phyloP scores from a whole-genome alignment of 192 early-diverging fungal genomes.

The Backusella parvicylindrica region DNA sequence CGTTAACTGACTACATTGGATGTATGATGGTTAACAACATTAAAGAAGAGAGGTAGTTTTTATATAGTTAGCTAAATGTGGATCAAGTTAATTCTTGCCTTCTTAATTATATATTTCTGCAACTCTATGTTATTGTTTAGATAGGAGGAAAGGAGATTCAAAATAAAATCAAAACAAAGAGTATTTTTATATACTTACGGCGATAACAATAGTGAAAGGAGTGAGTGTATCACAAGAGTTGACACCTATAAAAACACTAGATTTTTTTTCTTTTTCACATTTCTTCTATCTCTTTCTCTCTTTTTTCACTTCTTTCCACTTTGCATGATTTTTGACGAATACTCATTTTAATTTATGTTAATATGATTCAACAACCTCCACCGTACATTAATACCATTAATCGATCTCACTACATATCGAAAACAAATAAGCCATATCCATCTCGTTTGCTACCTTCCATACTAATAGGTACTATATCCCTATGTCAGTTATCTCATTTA shows the following conservation, averaged over 20 bases:
- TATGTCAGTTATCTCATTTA: not conserved
- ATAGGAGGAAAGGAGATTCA: not conserved
- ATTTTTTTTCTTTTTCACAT: not conserved
- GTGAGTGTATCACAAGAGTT: not conserved
- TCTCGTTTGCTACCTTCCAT: slow-evolving; percentile 8
- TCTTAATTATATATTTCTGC: not conserved
- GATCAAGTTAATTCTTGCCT: not conserved
- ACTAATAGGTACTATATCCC: slow-evolving; percentile 7
- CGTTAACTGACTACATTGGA: not conserved
- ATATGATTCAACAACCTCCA: slow-evolving; percentile 4
- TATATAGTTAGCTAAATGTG: not conserved
- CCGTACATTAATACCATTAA: not conserved
- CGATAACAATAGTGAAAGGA: not conserved
- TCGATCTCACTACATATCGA: not conserved
- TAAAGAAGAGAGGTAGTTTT: not conserved
- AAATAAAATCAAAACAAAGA: not conserved
- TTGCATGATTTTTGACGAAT: slow-evolving; percentile 1
- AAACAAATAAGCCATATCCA: not conserved
- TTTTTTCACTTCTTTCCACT: not conserved
- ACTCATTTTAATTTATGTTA: not conserved
- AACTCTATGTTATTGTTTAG: not conserved
- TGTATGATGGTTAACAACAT: not conserved
- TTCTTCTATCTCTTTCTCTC: not conserved
- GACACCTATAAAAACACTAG: not conserved
- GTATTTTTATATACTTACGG: not conserved